These are phyloP conservation scores for Pestalotiopsis fici DNA, from an alignment of 2,329 filamentous ascomycete species.

Conservation along the genomic window DNA sequence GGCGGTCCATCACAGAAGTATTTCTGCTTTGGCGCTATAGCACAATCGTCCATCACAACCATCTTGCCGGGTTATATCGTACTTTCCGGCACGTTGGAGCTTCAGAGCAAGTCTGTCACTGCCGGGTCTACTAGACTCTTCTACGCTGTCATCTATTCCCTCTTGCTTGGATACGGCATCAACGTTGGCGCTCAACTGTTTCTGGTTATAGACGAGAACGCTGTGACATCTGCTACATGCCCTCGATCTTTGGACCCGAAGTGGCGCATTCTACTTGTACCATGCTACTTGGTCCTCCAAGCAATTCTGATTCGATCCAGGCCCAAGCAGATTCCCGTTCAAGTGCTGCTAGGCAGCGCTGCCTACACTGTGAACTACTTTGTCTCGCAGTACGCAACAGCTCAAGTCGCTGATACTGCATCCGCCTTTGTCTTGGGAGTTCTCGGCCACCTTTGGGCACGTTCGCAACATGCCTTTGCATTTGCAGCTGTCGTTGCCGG, in stretches of 20 bases:
- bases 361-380: slow-evolving; percentile 18
- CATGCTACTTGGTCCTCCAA: slow-evolving; percentile 68
- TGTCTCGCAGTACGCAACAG: slow-evolving; percentile 15
- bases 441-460: slow-evolving; percentile 16
- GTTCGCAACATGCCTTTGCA: slow-evolving; percentile 13
- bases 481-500: slow-evolving; percentile 15
- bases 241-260: slow-evolving; percentile 29
- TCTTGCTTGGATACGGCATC: slow-evolving; percentile 73
- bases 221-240: slow-evolving; percentile 34
- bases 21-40: slow-evolving; percentile 68
- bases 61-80: slow-evolving; percentile 68
- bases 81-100: slow-evolving; percentile 53
- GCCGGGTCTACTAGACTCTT: slow-evolving; percentile 74
- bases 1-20: slow-evolving; percentile 35
- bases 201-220: slow-evolving; percentile 43
- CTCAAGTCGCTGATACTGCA: slow-evolving; percentile 14
- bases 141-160: slow-evolving; percentile 73
- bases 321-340: slow-evolving; percentile 14
- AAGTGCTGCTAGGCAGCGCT: slow-evolving; percentile 15
- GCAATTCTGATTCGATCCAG: slow-evolving; percentile 14
- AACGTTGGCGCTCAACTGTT: slow-evolving; percentile 48
- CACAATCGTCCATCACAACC: slow-evolving; percentile 66
- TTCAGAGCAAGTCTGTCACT: slow-evolving; percentile 69
- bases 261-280: slow-evolving; percentile 70
- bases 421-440: slow-evolving; percentile 13